Evolutionary conservation across 2,329 filamentous ascomycete species (phyloP), one percentile per base, ranked within the genome.

Genomic region (Escovopsis sp.): DNA sequence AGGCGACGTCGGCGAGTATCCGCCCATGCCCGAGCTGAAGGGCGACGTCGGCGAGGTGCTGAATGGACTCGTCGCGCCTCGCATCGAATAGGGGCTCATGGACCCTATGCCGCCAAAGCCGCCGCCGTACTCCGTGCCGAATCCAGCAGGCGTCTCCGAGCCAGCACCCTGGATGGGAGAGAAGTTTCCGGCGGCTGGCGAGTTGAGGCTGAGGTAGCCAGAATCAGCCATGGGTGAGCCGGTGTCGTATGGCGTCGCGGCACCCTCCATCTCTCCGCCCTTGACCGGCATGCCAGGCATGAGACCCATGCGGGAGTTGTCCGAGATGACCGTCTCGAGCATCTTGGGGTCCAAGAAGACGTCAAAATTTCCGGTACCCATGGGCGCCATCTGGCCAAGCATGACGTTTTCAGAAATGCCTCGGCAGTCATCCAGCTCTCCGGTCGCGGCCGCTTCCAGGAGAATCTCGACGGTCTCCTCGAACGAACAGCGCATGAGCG

Each of bases 361-460:
- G 50, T 98, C 87, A 55, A 98, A 89, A 62, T 94, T 87, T 49
- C 91, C 91, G 45, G 93, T 98, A 48, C 91, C 91, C 73, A 94
- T 89, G 28, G 93, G 91, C 5, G 93, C 91, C 65, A 96, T 77
- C 66, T 98, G 91, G 48, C 91, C 91, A 48, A 98, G 76, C 77
- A 98, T 98, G 59, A 98, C 82, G 67, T 98, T 98, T 67, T 98
- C 91, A 12, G 91, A 96, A 40, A 98, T 89, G 72, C 91, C 91
- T 47, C 87, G 84, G 68, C 93, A 98, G 63, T 98, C 91, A 58
- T 98, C 91, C 30, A 98, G 73, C 63, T 98, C 91, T 59, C 91
- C 91, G 40, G 85, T 85, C 12, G 87, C 86, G 23, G 91, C 91
- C 47, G 91, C 93, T 59, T 98, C 91, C 18, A 98, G 77, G 42